Percentiles rank a stretch among this genome's conserved stretches.
These are phyloP conservation scores for Coemansia asiatica DNA, from an alignment of 192 early-diverging fungal genomes.

Conservation along the genomic window DNA sequence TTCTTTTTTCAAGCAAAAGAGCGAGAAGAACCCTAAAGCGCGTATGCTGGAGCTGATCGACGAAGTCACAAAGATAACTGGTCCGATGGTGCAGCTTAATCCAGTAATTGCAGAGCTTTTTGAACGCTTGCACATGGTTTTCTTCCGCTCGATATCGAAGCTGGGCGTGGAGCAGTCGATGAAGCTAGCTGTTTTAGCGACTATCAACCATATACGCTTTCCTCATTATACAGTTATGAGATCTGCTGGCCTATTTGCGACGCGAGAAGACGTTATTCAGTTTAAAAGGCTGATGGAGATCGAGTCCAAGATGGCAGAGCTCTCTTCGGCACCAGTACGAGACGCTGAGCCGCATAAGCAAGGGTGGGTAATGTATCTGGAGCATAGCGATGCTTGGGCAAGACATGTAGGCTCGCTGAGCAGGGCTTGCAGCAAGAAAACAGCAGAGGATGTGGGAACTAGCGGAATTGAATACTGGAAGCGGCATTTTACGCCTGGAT, in stretches of 20 bases:
- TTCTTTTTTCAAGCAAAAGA: constrained; percentile 41
- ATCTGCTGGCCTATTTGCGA: constrained; percentile 40
- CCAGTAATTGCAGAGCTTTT: constrained; percentile 32
- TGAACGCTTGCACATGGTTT: constrained; percentile 52
- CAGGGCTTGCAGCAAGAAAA: not conserved
- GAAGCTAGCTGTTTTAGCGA: constrained; percentile 28
- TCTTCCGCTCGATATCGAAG: constrained; percentile 36
- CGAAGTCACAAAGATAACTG: constrained; percentile 26
- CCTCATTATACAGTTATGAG: constrained; percentile 35
- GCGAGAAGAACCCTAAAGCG: constrained; percentile 16
- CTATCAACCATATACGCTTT: constrained; percentile 39
- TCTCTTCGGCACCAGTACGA: constrained; percentile 23
- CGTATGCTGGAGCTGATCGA: constrained; percentile 14
- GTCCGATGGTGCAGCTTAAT: constrained; percentile 30
- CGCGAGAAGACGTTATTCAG: constrained; percentile 35
- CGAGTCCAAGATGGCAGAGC: constrained; percentile 28
- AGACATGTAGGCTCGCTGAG: constrained; percentile 13
- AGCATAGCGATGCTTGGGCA: constrained; percentile 22
- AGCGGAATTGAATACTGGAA: constrained; percentile 35
- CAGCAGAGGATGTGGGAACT: not conserved
- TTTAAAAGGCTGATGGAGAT: constrained; percentile 35
- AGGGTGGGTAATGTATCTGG: constrained; percentile 39
- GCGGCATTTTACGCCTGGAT: constrained; percentile 58
- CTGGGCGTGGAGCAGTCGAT: constrained; percentile 39
- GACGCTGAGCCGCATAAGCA: constrained; percentile 28